Base-by-base conservation (phyloP, 768 basidiomycete genomes). In the Suillus clintonianus region DNA sequence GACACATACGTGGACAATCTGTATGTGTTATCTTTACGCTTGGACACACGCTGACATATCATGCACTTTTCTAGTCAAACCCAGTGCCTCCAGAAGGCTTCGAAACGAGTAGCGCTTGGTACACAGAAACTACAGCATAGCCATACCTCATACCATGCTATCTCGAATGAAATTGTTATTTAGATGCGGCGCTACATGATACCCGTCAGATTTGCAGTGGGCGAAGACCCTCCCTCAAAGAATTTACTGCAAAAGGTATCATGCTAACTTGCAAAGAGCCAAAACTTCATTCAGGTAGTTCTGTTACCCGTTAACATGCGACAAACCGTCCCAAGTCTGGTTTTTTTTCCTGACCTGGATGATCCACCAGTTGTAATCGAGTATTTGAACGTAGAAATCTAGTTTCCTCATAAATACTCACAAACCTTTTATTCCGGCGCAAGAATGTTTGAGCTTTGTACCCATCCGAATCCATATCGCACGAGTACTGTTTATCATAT, bases 1-100 rank as follows among this genome's bases (percentile, higher is more conserved):
- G 97, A 14, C 91, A 92, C 72, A 70, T 79, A 70, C 86, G 97
- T 67, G 94, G 94, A 60, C 97, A 98, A 75, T 83, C 84, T 74
- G 96, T 96, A 74, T 71, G 93, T 80, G 54, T 34, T 14, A n/a
- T 45, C 24, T 37, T 22, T 53, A 62, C 22, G 30, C 37, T 30
- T 64, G 24, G 45, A 32, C 24, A 8, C 4, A 39, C 11, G 13
- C 19, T n/a, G 13, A 27, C 15, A 41, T 30, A 41, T 45, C 37
- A n/a, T 62, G 51, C 13, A 27, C 42, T 30, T 42, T 9, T 30
- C 32, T 66, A 95, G 94, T 83, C 87, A 24, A 83, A 91, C 66
- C 84, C 89, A 24, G 73, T 80, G 54, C 86, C 94, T 50, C 91
- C 92, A 1, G 78, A 86, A 68, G 84, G 80, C 17, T 94, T 91